A percentile compares a stretch with the other conserved stretches of the same genome.
These are phyloP conservation scores for Macrotyloma uniflorum DNA, from an alignment of 306 rosid genomes.

Conservation along the genomic window DNA sequence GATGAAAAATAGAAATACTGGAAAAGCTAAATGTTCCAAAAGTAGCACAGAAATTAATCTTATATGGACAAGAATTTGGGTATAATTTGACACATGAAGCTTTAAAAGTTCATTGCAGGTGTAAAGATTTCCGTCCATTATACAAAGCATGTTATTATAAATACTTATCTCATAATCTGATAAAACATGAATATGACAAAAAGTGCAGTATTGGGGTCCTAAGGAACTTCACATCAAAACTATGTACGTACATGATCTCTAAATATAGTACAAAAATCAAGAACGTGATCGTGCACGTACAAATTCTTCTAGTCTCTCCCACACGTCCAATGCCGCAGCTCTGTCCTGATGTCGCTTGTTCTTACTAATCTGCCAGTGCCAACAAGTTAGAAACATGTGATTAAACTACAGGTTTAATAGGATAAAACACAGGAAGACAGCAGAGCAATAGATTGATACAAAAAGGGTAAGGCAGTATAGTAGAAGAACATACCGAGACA, in stretches of 20 bases:
- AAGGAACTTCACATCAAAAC: conserved; percentile 31
- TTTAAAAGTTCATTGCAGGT: neutral
- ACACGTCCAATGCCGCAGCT: conserved; percentile 98
- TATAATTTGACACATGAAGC: neutral
- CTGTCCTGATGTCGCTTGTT: conserved; percentile 97
- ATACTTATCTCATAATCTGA: conserved; percentile 12
- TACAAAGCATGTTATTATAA: neutral
- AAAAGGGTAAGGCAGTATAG: neutral
- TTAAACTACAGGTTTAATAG: neutral
- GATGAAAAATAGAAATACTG: neutral
- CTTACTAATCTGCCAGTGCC: conserved; percentile 77
- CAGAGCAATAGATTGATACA: neutral
- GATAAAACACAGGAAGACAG: conserved; percentile 8
- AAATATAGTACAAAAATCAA: conserved; percentile 46
- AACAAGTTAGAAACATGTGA: conserved; percentile 1
- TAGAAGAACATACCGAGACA: conserved; percentile 67
- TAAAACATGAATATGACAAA: conserved; percentile 17
- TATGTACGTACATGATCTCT: conserved; percentile 32
- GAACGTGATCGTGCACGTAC: conserved; percentile 91
- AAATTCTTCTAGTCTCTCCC: conserved; percentile 97
- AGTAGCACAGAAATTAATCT: neutral
- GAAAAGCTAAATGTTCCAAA: neutral
- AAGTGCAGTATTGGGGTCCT: neutral
- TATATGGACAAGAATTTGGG: neutral
- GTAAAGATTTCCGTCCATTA: neutral